Evolutionary conservation across 148 eudicot genomes (phyloP).

Genomic region (Silene conica): DNA sequence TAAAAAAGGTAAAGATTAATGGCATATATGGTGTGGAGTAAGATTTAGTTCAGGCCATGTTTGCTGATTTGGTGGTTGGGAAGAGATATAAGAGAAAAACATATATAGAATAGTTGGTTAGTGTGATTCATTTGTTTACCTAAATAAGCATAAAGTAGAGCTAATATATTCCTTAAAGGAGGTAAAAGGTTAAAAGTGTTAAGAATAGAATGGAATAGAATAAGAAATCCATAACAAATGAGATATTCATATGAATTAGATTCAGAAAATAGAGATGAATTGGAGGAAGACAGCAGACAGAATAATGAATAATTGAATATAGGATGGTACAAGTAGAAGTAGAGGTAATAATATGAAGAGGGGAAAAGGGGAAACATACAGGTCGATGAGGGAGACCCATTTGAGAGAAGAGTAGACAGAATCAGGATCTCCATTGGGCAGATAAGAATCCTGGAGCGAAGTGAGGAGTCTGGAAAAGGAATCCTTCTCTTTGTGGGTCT

Average conservation of each 20-base stretch:
- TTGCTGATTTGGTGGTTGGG: background rate
- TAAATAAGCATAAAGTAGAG: too few relatives aligned
- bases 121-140: too few relatives aligned
- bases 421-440: slow-evolving; percentile 62
- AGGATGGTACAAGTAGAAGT: too few relatives aligned
- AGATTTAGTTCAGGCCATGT: background rate
- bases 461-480: slow-evolving; percentile 57
- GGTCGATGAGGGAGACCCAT: slow-evolving; percentile 84
- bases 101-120: too few relatives aligned
- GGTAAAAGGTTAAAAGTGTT: too few relatives aligned
- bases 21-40: background rate
- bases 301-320: too few relatives aligned
- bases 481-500: slow-evolving; percentile 60
- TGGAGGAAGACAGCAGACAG: too few relatives aligned
- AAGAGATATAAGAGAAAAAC: background rate
- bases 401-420: slow-evolving; percentile 84
- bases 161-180: too few relatives aligned
- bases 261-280: too few relatives aligned
- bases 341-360: background rate
- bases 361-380: slow-evolving; percentile 39
- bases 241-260: too few relatives aligned
- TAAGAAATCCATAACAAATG: too few relatives aligned
- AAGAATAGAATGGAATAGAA: too few relatives aligned
- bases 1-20: background rate
- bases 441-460: slow-evolving; percentile 46